Evolutionary conservation across 164 flowering plant species (phyloP).

Genomic region (Berberis vulgaris): DNA sequence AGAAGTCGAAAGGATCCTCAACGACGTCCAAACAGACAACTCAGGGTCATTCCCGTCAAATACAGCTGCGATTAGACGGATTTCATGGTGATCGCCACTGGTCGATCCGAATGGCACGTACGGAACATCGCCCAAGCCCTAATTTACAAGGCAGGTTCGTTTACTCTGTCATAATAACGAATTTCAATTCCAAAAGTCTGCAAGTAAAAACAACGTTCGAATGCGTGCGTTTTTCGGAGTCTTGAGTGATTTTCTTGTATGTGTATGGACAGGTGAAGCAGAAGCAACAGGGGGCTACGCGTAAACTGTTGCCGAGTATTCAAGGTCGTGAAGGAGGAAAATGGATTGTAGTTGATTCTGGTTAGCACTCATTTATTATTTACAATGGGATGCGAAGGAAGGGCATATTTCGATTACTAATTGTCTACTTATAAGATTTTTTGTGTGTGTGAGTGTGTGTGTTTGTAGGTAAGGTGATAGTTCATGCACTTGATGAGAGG

Average conservation of each 20-base stretch:
- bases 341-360: conserved; percentile 88
- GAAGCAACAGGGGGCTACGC: conserved; percentile 56
- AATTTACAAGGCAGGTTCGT: conserved; percentile 52
- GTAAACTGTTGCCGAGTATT: conserved; percentile 62
- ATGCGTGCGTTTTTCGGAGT: background rate
- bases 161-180: conserved; percentile 2
- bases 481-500: conserved; percentile 92
- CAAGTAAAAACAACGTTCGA: too few relatives aligned
- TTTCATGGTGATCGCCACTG: conserved; percentile 82
- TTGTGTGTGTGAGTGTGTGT: background rate
- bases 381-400: too few relatives aligned
- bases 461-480: conserved; percentile 50
- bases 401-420: background rate
- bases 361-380: conserved; percentile 23
- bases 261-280: conserved; percentile 48
- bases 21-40: conserved; percentile 70
- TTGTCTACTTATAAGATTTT: background rate
- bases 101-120: conserved; percentile 87
- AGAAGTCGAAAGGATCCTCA: conserved; percentile 70
- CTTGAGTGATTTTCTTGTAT: background rate
- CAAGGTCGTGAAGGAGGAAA: conserved; percentile 75
- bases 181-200: background rate
- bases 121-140: conserved; percentile 84
- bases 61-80: conserved; percentile 56
- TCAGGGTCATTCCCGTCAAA: conserved; percentile 52